Conservation (phyloP, 1,284 basidiomycete genomes). For the Ganoderma boninense region DNA sequence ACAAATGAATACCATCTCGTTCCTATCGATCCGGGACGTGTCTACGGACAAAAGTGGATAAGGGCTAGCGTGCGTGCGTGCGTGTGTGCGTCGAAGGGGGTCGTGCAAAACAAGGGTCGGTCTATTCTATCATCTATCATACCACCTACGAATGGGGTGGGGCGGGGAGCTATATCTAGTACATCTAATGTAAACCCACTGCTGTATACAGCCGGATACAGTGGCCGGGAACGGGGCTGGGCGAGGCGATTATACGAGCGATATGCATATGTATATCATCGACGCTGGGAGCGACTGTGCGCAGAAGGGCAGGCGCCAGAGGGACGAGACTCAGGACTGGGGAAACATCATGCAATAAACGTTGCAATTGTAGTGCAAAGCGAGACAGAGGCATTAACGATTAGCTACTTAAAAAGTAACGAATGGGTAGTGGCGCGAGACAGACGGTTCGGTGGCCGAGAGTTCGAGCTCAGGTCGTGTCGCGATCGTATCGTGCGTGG, state of each 20-base stretch:
- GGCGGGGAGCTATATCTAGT: background rate
- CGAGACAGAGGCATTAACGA: constrained; percentile 19
- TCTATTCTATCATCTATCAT: background rate
- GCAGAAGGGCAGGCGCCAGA: background rate
- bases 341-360: background rate
- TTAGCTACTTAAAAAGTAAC: constrained; percentile 24
- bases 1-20: background rate
- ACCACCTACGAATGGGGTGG: constrained; percentile 9
- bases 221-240: background rate
- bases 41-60: background rate
- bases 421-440: background rate
- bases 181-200: constrained; percentile 15
- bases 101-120: background rate
- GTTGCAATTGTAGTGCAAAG: background rate
- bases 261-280: background rate
- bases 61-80: background rate
- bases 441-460: constrained; percentile 5
- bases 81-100: background rate
- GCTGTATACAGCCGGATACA: constrained; percentile 14
- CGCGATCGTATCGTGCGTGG: background rate
- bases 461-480: constrained; percentile 3
- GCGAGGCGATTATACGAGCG: constrained; percentile 6
- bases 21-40: background rate
- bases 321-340: background rate
- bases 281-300: background rate